These are phyloP conservation scores for Aureobasidium sp. DNA, from an alignment of 2,329 filamentous ascomycete species.

Conservation along the genomic window DNA sequence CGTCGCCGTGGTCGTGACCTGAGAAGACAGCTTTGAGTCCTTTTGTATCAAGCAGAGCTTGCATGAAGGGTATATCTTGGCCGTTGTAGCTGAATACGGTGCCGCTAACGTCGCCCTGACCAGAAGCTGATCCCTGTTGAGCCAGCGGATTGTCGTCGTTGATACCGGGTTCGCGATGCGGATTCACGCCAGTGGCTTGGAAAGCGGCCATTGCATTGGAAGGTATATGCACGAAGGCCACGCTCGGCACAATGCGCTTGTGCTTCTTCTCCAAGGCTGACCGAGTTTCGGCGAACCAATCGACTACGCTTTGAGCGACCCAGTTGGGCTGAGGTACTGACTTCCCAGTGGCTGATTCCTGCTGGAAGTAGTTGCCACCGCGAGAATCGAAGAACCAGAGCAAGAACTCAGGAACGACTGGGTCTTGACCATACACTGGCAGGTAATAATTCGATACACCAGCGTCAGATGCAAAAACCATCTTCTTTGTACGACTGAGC, in stretches of 20 bases:
- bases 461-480: conserved; percentile 29
- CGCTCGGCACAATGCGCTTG: conserved; percentile 34
- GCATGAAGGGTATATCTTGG: conserved; percentile 55
- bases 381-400: conserved; percentile 67
- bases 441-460: conserved; percentile 49
- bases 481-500: conserved; percentile 34
- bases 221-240: conserved; percentile 51
- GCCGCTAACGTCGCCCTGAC: conserved; percentile 26
- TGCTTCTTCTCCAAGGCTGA: conserved; percentile 23
- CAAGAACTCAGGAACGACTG: conserved; percentile 37
- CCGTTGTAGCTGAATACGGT: conserved; percentile 28
- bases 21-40: conserved; percentile 53
- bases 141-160: conserved; percentile 35
- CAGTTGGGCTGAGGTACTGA: conserved; percentile 32
- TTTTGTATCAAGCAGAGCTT: conserved; percentile 45
- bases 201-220: conserved; percentile 33
- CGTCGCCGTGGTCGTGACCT: conserved; percentile 54
- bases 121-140: conserved; percentile 30
- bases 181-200: conserved; percentile 34
- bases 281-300: conserved; percentile 37
- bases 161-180: conserved; percentile 37
- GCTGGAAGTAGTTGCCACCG: conserved; percentile 46
- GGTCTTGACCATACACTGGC: conserved; percentile 36
- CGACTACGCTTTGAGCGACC: conserved; percentile 36
- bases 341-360: conserved; percentile 22